Base-by-base conservation (phyloP, 2,329 filamentous ascomycete genomes). In the Penicillium sp. region DNA sequence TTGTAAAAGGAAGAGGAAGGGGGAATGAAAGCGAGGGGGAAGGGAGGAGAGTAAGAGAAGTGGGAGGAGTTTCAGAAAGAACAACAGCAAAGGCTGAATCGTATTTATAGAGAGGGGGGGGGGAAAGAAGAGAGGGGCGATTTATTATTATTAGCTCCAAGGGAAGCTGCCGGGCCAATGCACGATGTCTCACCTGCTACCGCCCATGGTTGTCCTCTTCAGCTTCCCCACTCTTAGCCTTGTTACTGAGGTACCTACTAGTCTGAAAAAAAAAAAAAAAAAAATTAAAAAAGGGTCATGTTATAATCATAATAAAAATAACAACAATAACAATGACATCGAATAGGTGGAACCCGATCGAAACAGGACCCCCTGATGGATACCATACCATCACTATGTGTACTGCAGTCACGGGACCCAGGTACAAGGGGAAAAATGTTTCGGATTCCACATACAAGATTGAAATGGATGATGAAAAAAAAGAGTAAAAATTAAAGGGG, bases 91-190 rank as follows among this genome's bases (percentile, higher is more conserved):
- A 54, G 45, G 48, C 47, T 43, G 48, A 44, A 34, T 55, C 39
- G 55, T 63, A 64, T 67, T 65, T 65, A 64, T 64, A 64, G 54
- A 56, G 60, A 55, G 60, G 60, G 44, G 48, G 14, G 24, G 10
- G 31, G 21, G 19, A n/a, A 23, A 24, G 40, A 58, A 51, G 61
- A 54, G 58, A 60, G 57, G 61, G 57, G 62, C 50, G 57, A 24
- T 44, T 43, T 13, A 10, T 11, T 56, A 56, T 58, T 55, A 52
- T 58, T 63, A 58, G 59, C 53, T 62, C 40, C 24, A 36, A 54
- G 47, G 52, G 57, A 60, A 54, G 46, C 48, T 51, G 43, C 52
- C 33, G 40, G 47, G 52, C 47, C 52, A 51, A 55, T 54, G 48
- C 52, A 49, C 48, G 28, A 60, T 61, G 59, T 61, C 59, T 61